These are phyloP conservation scores for Pseudopediastrum boryanum DNA, from an alignment of 139 green algal species.

Conservation along the genomic window DNA sequence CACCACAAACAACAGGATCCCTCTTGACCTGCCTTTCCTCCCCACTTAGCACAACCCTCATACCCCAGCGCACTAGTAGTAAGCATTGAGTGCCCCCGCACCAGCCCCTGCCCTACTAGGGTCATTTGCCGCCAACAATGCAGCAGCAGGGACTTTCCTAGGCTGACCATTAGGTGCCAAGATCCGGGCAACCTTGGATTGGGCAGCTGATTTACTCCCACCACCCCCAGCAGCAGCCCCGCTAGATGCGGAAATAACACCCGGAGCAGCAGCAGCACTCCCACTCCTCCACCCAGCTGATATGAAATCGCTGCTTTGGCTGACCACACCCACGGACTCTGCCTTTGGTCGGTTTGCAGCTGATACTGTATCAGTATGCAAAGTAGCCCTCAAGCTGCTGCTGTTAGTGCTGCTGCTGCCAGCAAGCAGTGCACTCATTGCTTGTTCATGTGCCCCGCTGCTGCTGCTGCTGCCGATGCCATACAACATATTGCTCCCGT, in stretches of 20 bases:
- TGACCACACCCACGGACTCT: neutral
- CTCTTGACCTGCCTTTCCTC: too few relatives aligned
- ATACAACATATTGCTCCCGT: too few relatives aligned
- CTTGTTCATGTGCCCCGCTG: neutral
- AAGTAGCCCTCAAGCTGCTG: slow-evolving; percentile 41
- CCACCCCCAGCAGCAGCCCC: neutral
- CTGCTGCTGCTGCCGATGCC: slow-evolving; percentile 13
- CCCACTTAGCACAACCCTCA: too few relatives aligned
- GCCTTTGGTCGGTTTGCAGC: slow-evolving; percentile 36
- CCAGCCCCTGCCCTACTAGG: too few relatives aligned
- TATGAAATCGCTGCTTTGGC: slow-evolving; percentile 36
- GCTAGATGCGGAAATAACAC: neutral
- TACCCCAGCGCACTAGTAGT: too few relatives aligned
- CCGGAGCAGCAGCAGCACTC: slow-evolving; percentile 5
- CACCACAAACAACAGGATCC: too few relatives aligned
- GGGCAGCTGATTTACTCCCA: neutral
- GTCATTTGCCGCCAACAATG: slow-evolving; percentile 40
- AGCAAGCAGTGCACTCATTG: slow-evolving; percentile 1
- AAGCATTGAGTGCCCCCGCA: too few relatives aligned
- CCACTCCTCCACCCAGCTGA: neutral
- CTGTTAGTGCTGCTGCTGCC: slow-evolving; percentile 10
- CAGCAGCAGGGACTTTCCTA: slow-evolving; percentile 78
- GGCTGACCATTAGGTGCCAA: slow-evolving; percentile 89
- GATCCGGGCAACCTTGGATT: slow-evolving; percentile 58
- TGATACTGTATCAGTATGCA: slow-evolving; percentile 53